phyloP scores from a whole-genome alignment of 495 filamentous ascomycete species.

The Aspergillus coremiiformis region DNA sequence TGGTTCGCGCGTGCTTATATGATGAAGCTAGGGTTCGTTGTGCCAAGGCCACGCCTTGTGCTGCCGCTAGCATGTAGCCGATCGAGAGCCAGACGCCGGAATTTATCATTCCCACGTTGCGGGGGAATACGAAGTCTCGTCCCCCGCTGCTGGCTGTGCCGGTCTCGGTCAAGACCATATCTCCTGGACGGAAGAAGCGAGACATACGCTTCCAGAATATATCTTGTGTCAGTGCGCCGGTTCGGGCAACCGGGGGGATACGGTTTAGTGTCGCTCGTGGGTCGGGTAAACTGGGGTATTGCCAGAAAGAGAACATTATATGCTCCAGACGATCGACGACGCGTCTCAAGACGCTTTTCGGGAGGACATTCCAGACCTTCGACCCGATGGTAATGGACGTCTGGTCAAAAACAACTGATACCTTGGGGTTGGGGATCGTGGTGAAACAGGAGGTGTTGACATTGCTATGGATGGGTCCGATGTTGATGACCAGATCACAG shows the following conservation, averaged over 20 bases:
- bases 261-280: no score
- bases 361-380: constrained; percentile 10
- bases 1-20: constrained; percentile 26
- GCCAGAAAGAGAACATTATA: background rate
- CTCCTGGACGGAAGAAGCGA: constrained; percentile 21
- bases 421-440: constrained; percentile 9
- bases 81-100: constrained; percentile 32
- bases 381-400: constrained; percentile 8
- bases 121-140: constrained; percentile 17
- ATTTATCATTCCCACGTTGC: constrained; percentile 22
- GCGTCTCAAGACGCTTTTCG: background rate
- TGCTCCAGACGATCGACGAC: background rate
- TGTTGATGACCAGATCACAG: constrained; percentile 23
- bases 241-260: background rate
- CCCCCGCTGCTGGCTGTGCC: constrained; percentile 26
- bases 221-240: constrained; percentile 9
- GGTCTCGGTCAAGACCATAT: constrained; percentile 31
- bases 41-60: constrained; percentile 35
- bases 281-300: background rate
- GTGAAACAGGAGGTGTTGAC: constrained; percentile 22
- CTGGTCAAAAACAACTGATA: constrained; percentile 11
- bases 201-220: constrained; percentile 12
- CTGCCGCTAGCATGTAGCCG: constrained; percentile 37
- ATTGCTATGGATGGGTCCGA: constrained; percentile 22
- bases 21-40: constrained; percentile 20